Evolutionary conservation across 768 basidiomycete species (phyloP).

Genomic region (Rhodotorula diobovata): DNA sequence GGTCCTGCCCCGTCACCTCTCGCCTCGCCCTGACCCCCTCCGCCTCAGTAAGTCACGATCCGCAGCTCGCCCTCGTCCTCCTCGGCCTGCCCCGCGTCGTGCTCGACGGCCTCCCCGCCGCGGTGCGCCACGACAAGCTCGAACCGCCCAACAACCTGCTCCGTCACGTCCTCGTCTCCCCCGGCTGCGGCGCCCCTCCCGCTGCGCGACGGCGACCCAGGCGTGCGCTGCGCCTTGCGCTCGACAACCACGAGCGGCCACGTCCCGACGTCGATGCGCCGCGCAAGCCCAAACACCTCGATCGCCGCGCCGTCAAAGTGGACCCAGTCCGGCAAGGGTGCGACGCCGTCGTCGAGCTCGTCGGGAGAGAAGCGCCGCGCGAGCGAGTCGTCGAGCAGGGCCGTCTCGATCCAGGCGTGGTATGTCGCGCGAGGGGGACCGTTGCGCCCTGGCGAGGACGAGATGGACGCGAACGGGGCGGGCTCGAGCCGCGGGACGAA

Average conservation of each 20-base stretch:
- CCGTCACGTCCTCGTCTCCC: slow-evolving; percentile 11
- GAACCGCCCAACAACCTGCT: slow-evolving; percentile 22
- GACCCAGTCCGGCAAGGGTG: slow-evolving; percentile 34
- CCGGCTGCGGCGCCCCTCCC: neutral
- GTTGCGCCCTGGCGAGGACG: slow-evolving; percentile 34
- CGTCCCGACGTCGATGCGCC: slow-evolving; percentile 8
- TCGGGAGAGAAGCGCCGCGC: slow-evolving; percentile 14
- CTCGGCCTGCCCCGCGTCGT: neutral
- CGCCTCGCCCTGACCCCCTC: neutral
- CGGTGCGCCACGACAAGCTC: slow-evolving; percentile 19
- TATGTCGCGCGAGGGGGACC: slow-evolving; percentile 31
- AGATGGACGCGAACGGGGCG: slow-evolving; percentile 35
- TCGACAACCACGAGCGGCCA: slow-evolving; percentile 25
- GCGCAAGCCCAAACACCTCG: slow-evolving; percentile 34
- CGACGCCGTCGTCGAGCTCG: slow-evolving; percentile 7
- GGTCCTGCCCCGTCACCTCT: neutral
- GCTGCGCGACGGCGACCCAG: slow-evolving; percentile 21
- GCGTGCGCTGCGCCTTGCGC: slow-evolving; percentile 30
- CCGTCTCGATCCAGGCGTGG: slow-evolving; percentile 18
- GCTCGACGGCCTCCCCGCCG: neutral
- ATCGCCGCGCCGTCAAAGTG: slow-evolving; percentile 35
- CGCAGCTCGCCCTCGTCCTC: slow-evolving; percentile 30
- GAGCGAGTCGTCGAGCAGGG: slow-evolving; percentile 4
- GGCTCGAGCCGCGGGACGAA: slow-evolving; percentile 37
- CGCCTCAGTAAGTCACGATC: slow-evolving; percentile 20